Conservation (phyloP, 179 eudicot species). For the Monotropa hypopitys region DNA sequence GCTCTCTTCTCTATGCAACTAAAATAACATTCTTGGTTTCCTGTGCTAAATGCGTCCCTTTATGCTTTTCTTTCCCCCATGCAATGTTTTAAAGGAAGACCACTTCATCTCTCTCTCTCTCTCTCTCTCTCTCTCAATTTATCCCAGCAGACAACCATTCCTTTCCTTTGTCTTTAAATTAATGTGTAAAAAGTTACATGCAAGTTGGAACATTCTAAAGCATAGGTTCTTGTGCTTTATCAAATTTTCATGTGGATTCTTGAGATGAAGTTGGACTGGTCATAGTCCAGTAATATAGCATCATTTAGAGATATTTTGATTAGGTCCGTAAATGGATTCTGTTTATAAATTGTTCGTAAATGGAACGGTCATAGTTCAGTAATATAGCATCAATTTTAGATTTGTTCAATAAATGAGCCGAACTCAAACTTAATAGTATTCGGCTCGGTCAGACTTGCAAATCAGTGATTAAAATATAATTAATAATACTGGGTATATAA, state of each 20-base stretch:
- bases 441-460: no score
- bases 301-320: slow-evolving; percentile 22
- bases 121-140: slow-evolving; percentile 4
- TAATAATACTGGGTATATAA: no score
- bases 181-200: slow-evolving; percentile 23
- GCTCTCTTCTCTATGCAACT: slow-evolving; percentile 61
- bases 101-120: not conserved
- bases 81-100: slow-evolving; percentile 12
- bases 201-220: slow-evolving; percentile 59
- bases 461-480: no score
- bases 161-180: not conserved
- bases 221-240: slow-evolving; percentile 22
- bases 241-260: slow-evolving; percentile 20
- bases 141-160: slow-evolving; percentile 17
- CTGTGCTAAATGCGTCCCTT: slow-evolving; percentile 51
- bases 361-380: no score
- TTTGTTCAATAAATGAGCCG: no score
- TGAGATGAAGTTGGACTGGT: slow-evolving; percentile 18
- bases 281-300: slow-evolving; percentile 17
- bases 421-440: no score
- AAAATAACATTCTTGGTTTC: slow-evolving; percentile 41
- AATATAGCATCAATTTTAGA: no score
- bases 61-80: slow-evolving; percentile 37
- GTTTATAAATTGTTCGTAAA: no score
- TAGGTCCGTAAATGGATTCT: slow-evolving; percentile 23